Conservation (phyloP, 2,329 filamentous ascomycete species). For the Hypocreales sp. region DNA sequence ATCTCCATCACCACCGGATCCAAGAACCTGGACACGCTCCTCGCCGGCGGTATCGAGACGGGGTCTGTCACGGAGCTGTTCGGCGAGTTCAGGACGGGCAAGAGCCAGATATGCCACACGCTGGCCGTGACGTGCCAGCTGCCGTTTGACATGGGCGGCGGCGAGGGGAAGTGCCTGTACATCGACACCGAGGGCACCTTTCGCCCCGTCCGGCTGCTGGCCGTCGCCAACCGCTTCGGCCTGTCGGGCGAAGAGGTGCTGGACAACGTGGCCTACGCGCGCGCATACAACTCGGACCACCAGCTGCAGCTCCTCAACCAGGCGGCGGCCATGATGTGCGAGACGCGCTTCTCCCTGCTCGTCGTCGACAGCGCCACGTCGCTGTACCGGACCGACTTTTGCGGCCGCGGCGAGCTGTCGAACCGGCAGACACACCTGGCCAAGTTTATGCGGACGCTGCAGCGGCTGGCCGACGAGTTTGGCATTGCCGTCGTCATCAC, state of each 20-base stretch:
- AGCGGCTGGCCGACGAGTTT: conserved; percentile 68
- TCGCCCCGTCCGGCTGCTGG: conserved; percentile 74
- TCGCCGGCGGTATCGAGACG: conserved; percentile 90
- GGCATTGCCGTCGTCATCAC: conserved; percentile 97
- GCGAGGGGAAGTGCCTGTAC: conserved; percentile 95
- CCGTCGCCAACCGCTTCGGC: conserved; percentile 87
- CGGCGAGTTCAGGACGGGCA: conserved; percentile 93
- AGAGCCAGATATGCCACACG: conserved; percentile 97
- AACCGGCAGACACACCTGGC: conserved; percentile 78
- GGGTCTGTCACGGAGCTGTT: conserved; percentile 97
- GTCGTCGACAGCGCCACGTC: conserved; percentile 94
- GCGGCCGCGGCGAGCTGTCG: conserved; percentile 92
- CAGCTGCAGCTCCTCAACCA: conserved; percentile 91
- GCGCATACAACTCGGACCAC: conserved; percentile 97
- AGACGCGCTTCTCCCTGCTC: conserved; percentile 90
- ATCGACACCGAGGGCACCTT: conserved; percentile 99
- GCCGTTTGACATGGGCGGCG: conserved; percentile 97
- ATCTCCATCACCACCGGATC: conserved; percentile 98
- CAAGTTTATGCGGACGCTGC: conserved; percentile 75
- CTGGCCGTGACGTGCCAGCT: conserved; percentile 96
- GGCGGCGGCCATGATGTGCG: conserved; percentile 97
- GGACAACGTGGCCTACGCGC: conserved; percentile 95
- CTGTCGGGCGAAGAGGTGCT: conserved; percentile 93
- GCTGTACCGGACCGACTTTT: conserved; percentile 90
- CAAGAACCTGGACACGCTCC: conserved; percentile 87